Evolutionary conservation across 2,329 filamentous ascomycete genomes (phyloP).

Genomic region (Pyrenochaeta sp.): DNA sequence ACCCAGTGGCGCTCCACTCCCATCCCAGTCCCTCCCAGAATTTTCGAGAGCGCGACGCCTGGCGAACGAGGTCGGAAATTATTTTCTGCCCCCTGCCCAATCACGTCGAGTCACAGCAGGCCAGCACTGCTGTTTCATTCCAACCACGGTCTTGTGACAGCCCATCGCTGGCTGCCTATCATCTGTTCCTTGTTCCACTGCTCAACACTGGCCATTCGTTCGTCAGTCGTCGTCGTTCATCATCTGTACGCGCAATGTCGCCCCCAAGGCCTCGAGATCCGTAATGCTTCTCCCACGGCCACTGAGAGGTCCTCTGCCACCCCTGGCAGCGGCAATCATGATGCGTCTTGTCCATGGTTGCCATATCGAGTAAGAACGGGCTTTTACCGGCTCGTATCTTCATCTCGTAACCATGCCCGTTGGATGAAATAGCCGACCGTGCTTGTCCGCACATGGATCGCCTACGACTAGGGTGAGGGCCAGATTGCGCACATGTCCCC

Average conservation of each 20-base stretch:
- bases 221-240: conserved; percentile 28
- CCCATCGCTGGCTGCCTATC: conserved; percentile 26
- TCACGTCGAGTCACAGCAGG: conserved; percentile 28
- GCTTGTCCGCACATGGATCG: conserved; percentile 25
- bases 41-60: conserved; percentile 40
- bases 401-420: conserved; percentile 39
- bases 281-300: conserved; percentile 5
- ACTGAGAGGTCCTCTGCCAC: not conserved
- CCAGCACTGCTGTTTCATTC: conserved; percentile 21
- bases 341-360: conserved; percentile 19
- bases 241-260: conserved; percentile 32
- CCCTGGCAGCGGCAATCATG: conserved; percentile 6
- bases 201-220: conserved; percentile 19
- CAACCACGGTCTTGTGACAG: conserved; percentile 31
- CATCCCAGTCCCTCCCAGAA: conserved; percentile 31
- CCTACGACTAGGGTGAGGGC: conserved; percentile 24
- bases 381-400: conserved; percentile 33
- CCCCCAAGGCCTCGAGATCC: conserved; percentile 11
- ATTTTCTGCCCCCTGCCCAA: conserved; percentile 37
- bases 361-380: conserved; percentile 29
- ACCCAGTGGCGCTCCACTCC: conserved; percentile 39
- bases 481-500: conserved; percentile 27
- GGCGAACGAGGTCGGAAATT: conserved; percentile 43
- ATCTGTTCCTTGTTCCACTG: conserved; percentile 14
- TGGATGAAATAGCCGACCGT: conserved; percentile 29